Evolutionary conservation across 2,329 filamentous ascomycete species (phyloP).

Genomic region (Aspergillus flavus): DNA sequence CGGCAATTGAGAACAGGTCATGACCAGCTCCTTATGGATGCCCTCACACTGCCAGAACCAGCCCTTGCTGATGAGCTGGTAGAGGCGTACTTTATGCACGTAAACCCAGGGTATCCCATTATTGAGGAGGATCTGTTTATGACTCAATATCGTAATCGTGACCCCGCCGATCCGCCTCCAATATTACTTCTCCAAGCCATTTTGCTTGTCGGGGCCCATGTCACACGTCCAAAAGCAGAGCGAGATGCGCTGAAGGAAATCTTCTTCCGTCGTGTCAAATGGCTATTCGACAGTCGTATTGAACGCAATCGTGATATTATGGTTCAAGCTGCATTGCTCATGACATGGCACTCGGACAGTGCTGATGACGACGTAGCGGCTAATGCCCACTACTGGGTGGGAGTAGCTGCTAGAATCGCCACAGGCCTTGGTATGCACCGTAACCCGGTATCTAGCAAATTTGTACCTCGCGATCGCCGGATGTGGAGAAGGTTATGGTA

Average conservation of each 20-base stretch:
- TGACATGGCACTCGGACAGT: conserved; percentile 59
- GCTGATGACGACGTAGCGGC: conserved; percentile 58
- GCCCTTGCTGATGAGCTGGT: conserved; percentile 54
- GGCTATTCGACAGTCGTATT: conserved; percentile 56
- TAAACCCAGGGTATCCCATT: conserved; percentile 57
- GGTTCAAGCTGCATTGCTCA: conserved; percentile 57
- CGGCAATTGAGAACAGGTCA: conserved; percentile 47
- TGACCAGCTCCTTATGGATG: conserved; percentile 51
- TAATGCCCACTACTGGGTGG: conserved; percentile 58
- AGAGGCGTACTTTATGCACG: conserved; percentile 53
- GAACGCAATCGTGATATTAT: conserved; percentile 57
- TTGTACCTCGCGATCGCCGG: conserved; percentile 44
- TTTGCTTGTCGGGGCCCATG: conserved; percentile 56
- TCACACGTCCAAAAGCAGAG: conserved; percentile 43
- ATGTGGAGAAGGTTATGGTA: conserved; percentile 50
- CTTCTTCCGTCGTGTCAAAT: conserved; percentile 57
- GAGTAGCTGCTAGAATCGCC: conserved; percentile 55
- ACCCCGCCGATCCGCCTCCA: conserved; percentile 49
- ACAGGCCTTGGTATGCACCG: conserved; percentile 59
- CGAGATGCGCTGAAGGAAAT: conserved; percentile 50
- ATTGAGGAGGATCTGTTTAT: conserved; percentile 57
- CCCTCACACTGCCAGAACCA: conserved; percentile 53
- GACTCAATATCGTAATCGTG: conserved; percentile 51
- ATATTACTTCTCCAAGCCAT: conserved; percentile 55
- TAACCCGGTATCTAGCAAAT: conserved; percentile 44